A percentile compares a stretch with the other conserved stretches of the same genome.
phyloP scores from a whole-genome alignment of 2,329 filamentous ascomycete genomes.

The Fonsecaea nubica region DNA sequence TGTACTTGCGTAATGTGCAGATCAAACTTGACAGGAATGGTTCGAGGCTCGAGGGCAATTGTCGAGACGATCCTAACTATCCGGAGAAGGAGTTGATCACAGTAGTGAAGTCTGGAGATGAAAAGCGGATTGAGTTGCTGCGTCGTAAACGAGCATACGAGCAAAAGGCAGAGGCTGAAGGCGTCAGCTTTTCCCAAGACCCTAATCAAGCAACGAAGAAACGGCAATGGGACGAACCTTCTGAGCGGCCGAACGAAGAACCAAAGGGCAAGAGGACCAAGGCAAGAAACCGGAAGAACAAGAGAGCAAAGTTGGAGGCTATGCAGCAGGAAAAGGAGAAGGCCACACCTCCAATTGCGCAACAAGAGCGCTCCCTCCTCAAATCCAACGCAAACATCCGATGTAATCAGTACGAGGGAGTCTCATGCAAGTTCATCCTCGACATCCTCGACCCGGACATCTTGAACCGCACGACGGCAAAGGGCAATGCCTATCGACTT shows the following conservation, averaged over 20 bases:
- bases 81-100: conserved; percentile 65
- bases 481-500: conserved; percentile 55
- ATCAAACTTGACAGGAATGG: conserved; percentile 64
- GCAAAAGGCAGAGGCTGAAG: conserved; percentile 40
- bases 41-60: conserved; percentile 70
- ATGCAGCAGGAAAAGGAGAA: not conserved
- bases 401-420: conserved; percentile 51
- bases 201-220: conserved; percentile 31
- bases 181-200: conserved; percentile 39
- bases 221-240: conserved; percentile 41
- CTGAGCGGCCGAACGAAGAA: conserved; percentile 33
- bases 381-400: conserved; percentile 50
- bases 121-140: conserved; percentile 61
- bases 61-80: conserved; percentile 66
- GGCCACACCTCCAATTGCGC: not conserved
- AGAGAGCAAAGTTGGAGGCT: conserved; percentile 39
- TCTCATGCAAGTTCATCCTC: conserved; percentile 49
- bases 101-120: conserved; percentile 53
- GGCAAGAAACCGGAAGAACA: conserved; percentile 39
- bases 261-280: conserved; percentile 40
- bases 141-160: conserved; percentile 70
- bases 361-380: conserved; percentile 6
- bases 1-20: conserved; percentile 73
- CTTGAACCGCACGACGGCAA: conserved; percentile 56
- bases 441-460: conserved; percentile 58